phyloP scores from a whole-genome alignment of 2,329 filamentous ascomycete genomes.

The Diaporthe humulicola region DNA sequence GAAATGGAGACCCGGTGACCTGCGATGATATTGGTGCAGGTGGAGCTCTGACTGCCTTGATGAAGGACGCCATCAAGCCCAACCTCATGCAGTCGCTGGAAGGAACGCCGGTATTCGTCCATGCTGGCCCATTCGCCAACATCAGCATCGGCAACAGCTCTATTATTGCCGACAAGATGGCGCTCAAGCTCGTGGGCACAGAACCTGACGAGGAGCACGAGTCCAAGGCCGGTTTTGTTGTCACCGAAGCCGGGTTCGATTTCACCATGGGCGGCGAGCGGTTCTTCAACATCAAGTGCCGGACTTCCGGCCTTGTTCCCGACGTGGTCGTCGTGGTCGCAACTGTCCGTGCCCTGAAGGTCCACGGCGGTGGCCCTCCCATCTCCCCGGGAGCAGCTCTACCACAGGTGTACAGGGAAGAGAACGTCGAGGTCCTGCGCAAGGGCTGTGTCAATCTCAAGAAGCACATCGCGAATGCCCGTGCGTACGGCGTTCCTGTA shows the following conservation, averaged over 20 bases:
- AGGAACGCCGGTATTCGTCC: constrained; percentile 96
- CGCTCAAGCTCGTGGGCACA: constrained; percentile 94
- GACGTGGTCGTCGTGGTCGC: constrained; percentile 96
- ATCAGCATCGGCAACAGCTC: constrained; percentile 98
- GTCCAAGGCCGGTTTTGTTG: constrained; percentile 89
- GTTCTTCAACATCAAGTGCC: constrained; percentile 99
- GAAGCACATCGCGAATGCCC: constrained; percentile 95
- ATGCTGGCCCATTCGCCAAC: constrained; percentile 97
- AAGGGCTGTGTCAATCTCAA: constrained; percentile 93
- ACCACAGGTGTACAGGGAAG: constrained; percentile 89
- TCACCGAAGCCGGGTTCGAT: constrained; percentile 98
- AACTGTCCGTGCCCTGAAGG: constrained; percentile 95
- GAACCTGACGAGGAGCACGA: constrained; percentile 90
- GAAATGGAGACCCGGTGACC: constrained; percentile 88
- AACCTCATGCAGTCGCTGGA: constrained; percentile 99
- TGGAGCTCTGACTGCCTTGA: constrained; percentile 91
- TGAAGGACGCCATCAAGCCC: constrained; percentile 99
- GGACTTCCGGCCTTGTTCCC: constrained; percentile 90
- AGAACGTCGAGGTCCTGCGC: constrained; percentile 92
- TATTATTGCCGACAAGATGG: constrained; percentile 93
- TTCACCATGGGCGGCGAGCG: constrained; percentile 99
- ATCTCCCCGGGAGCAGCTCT: constrained; percentile 89
- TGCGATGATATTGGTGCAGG: constrained; percentile 96
- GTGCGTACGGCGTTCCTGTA: constrained; percentile 89
- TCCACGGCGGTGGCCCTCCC: constrained; percentile 95